phyloP scores from a whole-genome alignment of 257 asterid species.

The Solanum sitiens region DNA sequence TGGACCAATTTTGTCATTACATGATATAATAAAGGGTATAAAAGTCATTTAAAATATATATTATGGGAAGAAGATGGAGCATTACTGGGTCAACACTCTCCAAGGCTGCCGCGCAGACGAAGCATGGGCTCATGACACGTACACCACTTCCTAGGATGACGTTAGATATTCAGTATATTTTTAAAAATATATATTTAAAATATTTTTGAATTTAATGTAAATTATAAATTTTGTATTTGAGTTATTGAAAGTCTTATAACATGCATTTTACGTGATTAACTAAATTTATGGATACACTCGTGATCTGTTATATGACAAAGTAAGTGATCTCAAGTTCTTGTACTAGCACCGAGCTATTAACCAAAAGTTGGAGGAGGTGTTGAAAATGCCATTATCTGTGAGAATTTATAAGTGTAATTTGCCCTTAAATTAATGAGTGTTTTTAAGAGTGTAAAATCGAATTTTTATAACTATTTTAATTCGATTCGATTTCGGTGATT shows the following conservation, averaged over 20 bases:
- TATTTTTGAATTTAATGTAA: too few relatives aligned
- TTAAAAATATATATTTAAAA: rapidly evolving
- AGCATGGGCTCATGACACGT: neutral
- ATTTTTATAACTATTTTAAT: too few relatives aligned
- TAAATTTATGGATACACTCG: too few relatives aligned
- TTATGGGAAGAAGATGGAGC: neutral
- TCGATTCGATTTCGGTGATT: neutral
- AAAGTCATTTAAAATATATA: neutral
- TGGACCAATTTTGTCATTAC: neutral
- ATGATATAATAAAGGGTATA: neutral
- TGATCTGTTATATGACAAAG: rapidly evolving
- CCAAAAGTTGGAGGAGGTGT: too few relatives aligned
- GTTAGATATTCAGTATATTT: neutral
- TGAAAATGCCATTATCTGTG: neutral
- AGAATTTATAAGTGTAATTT: too few relatives aligned
- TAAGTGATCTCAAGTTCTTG: neutral
- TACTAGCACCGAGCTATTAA: too few relatives aligned
- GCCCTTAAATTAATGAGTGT: too few relatives aligned
- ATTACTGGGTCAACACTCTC: neutral
- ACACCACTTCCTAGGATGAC: neutral
- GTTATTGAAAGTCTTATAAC: too few relatives aligned
- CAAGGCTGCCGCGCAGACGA: neutral
- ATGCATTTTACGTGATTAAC: too few relatives aligned
- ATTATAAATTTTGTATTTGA: too few relatives aligned
- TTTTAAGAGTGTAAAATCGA: rapidly evolving